Evolutionary conservation across 495 filamentous ascomycete genomes (phyloP).

Genomic region (Daldinia concentrica): DNA sequence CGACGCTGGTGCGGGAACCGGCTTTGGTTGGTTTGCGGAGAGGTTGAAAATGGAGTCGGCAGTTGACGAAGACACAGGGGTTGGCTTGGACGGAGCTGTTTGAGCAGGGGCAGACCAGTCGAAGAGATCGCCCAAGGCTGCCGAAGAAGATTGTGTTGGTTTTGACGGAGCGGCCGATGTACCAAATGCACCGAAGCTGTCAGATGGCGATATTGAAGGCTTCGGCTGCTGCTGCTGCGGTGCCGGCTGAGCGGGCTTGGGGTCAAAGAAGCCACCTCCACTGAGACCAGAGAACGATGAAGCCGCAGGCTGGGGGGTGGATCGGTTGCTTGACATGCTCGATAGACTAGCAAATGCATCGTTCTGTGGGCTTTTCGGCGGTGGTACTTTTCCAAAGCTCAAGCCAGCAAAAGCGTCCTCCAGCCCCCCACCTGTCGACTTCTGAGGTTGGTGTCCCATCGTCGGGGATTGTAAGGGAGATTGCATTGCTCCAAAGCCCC

Average conservation of each 20-base stretch:
- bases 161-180: conserved; percentile 61
- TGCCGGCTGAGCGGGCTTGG: conserved; percentile 66
- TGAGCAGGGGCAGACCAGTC: conserved; percentile 74
- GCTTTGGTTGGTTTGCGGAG: conserved; percentile 62
- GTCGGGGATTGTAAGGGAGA: conserved; percentile 60
- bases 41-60: conserved; percentile 81
- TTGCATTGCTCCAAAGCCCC: conserved; percentile 73
- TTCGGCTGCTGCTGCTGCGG: conserved; percentile 60
- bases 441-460: conserved; percentile 54
- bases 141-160: conserved; percentile 56
- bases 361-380: conserved; percentile 64
- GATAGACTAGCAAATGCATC: conserved; percentile 78
- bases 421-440: conserved; percentile 71
- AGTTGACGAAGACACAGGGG: conserved; percentile 50
- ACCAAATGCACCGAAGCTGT: conserved; percentile 63
- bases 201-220: conserved; percentile 55
- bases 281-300: conserved; percentile 65
- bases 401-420: conserved; percentile 89
- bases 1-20: conserved; percentile 50
- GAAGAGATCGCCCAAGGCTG: conserved; percentile 77
- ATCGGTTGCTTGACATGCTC: conserved; percentile 63
- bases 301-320: conserved; percentile 63
- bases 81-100: conserved; percentile 53
- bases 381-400: conserved; percentile 69
- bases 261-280: conserved; percentile 84